A percentile compares a stretch with the other conserved stretches of the same genome.
Conservation (phyloP, 495 filamentous ascomycete species). For the Friedmanniomyces endolithicus region DNA sequence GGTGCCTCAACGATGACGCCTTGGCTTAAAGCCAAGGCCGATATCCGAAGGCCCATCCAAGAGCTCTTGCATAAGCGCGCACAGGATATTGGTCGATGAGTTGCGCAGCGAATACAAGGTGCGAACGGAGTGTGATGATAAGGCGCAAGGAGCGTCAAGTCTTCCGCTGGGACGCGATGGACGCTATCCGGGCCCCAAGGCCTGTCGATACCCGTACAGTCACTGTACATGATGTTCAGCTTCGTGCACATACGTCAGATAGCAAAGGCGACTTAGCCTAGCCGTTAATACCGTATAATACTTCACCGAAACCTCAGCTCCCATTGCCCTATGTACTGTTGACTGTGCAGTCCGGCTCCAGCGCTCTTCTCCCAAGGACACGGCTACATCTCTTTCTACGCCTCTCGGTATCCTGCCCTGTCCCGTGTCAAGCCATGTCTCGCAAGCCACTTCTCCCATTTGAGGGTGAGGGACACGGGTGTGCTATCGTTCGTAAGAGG, state of each 20-base stretch:
- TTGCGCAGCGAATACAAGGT: not conserved
- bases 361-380: no score
- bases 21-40: not conserved
- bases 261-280: not conserved
- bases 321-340: not conserved
- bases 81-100: not conserved
- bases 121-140: not conserved
- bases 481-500: no score
- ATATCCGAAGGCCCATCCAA: not conserved
- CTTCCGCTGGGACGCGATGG: not conserved
- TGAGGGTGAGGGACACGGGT: no score
- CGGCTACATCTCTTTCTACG: no score
- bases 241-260: not conserved
- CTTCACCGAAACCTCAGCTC: not conserved
- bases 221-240: not conserved
- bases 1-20: constrained; percentile 5
- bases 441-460: no score
- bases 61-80: not conserved
- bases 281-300: not conserved
- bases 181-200: not conserved
- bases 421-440: no score
- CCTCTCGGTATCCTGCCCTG: no score
- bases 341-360: not conserved
- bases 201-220: not conserved
- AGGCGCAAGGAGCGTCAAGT: not conserved